Conservation (phyloP, 768 basidiomycete genomes). For the Leccinellum luteum region DNA sequence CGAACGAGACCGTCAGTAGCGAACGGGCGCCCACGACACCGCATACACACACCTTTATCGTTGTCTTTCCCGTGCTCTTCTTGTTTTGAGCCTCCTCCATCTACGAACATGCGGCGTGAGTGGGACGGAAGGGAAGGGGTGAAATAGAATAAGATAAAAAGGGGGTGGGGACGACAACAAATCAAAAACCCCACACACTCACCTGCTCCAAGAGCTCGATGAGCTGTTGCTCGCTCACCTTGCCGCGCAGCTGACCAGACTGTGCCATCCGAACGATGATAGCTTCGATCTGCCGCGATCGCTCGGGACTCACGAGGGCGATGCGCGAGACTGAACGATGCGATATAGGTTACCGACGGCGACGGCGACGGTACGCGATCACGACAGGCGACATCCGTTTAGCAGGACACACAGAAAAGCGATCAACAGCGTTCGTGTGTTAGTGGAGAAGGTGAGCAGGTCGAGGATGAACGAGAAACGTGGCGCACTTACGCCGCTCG, state of each 20-base stretch:
- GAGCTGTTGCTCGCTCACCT: constrained; percentile 77
- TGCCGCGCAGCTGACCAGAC: constrained; percentile 72
- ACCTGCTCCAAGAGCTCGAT: constrained; percentile 88
- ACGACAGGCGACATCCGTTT: neutral
- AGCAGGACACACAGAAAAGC: neutral
- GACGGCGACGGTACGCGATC: neutral
- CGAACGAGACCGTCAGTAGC: constrained; percentile 1
- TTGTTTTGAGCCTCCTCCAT: constrained; percentile 55
- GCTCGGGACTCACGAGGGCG: constrained; percentile 77
- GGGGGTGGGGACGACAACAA: no score
- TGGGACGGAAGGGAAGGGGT: neutral
- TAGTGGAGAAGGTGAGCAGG: neutral
- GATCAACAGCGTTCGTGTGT: neutral
- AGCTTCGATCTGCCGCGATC: constrained; percentile 76
- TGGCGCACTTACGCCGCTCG: constrained; percentile 62
- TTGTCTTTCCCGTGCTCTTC: constrained; percentile 51
- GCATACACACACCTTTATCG: constrained; percentile 48
- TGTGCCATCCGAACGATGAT: constrained; percentile 83
- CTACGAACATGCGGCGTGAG: constrained; percentile 30
- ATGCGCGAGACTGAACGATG: constrained; percentile 72
- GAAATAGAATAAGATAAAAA: neutral
- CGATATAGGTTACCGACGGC: neutral
- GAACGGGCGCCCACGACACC: neutral
- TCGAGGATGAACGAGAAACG: neutral
- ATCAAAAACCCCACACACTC: no score